Conservation (phyloP, 257 asterid genomes). For the Striga asiatica region DNA sequence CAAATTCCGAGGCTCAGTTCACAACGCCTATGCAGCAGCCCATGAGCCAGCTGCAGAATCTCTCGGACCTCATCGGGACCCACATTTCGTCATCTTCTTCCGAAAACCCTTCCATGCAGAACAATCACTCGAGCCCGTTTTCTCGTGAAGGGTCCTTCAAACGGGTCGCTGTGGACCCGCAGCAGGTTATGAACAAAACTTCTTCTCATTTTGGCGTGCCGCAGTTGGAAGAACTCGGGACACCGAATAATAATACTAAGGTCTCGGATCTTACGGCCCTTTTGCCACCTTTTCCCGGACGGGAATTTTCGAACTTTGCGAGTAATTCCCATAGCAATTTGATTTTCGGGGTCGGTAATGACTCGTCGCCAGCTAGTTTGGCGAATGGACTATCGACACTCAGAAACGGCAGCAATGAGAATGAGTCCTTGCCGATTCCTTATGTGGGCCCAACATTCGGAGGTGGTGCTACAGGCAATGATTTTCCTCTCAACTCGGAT, state of each 20-base stretch:
- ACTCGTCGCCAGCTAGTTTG: slow-evolving; percentile 34
- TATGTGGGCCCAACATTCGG: slow-evolving; percentile 35
- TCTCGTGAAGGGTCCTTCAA: slow-evolving; percentile 40
- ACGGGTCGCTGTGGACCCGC: slow-evolving; percentile 72
- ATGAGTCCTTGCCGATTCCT: slow-evolving; percentile 42
- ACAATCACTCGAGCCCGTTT: slow-evolving; percentile 44
- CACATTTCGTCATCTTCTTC: slow-evolving; percentile 28
- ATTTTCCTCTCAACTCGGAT: slow-evolving; percentile 60
- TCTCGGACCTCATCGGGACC: slow-evolving; percentile 48
- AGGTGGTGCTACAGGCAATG: slow-evolving; percentile 35
- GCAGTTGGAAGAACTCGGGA: slow-evolving; percentile 40
- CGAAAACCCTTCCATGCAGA: slow-evolving; percentile 38
- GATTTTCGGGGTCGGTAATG: not conserved
- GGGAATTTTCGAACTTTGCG: slow-evolving; percentile 49
- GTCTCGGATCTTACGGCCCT: slow-evolving; percentile 55
- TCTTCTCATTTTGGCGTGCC: slow-evolving; percentile 45
- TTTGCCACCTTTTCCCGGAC: slow-evolving; percentile 54
- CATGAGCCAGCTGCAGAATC: slow-evolving; percentile 26
- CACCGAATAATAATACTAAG: slow-evolving; percentile 46
- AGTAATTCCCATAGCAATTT: slow-evolving; percentile 31
- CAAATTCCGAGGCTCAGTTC: slow-evolving; percentile 30
- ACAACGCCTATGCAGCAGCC: slow-evolving; percentile 28
- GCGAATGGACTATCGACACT: slow-evolving; percentile 18
- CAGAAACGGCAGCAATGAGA: slow-evolving; percentile 24
- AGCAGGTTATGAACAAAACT: slow-evolving; percentile 39